Conservation (phyloP, 345 rosid species). For the Carallia brachiata region DNA sequence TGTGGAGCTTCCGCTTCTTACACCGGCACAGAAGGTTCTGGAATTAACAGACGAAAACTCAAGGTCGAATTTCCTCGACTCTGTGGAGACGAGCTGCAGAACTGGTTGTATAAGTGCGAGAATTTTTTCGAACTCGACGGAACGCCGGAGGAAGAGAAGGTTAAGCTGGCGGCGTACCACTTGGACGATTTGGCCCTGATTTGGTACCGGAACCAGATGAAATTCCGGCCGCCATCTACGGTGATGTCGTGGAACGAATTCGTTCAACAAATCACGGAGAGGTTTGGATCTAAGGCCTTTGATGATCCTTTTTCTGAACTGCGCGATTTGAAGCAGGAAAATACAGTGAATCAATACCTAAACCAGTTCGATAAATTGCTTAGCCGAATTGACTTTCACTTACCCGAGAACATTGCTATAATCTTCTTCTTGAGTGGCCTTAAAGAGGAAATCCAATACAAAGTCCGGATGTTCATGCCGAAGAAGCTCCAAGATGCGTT, state of each 20-base stretch:
- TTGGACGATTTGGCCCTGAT: not conserved
- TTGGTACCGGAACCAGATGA: not conserved
- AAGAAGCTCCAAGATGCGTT: not conserved
- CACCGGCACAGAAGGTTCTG: no score
- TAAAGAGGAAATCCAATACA: not conserved
- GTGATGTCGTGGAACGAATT: not conserved
- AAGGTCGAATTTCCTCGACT: no score
- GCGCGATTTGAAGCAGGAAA: not conserved
- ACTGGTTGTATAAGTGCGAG: no score
- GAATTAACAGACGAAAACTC: no score
- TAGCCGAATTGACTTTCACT: not conserved
- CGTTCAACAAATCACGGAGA: not conserved
- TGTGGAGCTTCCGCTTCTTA: no score
- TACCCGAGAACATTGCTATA: not conserved
- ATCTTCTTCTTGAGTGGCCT: not conserved
- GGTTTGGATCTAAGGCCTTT: not conserved
- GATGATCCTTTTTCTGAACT: not conserved
- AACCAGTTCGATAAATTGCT: not conserved
- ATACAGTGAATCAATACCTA: not conserved
- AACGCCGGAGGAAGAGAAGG: not conserved
- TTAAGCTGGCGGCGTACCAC: not conserved
- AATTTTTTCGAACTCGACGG: not conserved
- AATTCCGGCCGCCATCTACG: no score
- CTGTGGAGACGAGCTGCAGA: no score
- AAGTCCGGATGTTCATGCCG: not conserved